These are phyloP conservation scores for Talaromyces funiculosus DNA, from an alignment of 2,329 filamentous ascomycete species.

Conservation along the genomic window DNA sequence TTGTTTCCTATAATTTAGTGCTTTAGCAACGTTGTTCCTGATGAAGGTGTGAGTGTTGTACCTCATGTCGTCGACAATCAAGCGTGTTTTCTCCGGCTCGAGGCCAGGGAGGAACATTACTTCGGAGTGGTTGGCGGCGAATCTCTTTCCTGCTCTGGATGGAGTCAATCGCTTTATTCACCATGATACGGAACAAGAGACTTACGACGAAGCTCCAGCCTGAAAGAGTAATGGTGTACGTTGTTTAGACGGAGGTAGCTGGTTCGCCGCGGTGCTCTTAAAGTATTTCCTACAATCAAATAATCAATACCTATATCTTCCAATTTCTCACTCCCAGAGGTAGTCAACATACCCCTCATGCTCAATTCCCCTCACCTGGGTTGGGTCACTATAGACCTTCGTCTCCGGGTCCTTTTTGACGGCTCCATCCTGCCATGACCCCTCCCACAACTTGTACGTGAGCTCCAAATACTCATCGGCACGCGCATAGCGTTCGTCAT, in stretches of 20 bases:
- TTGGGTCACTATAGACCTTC: conserved; percentile 29
- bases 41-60: neutral
- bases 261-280: conserved; percentile 39
- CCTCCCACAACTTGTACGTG: conserved; percentile 48
- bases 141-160: conserved; percentile 37
- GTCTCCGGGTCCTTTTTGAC: conserved; percentile 22
- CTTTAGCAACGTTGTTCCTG: neutral
- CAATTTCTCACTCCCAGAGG: too few species aligned
- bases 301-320: neutral
- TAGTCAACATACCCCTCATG: conserved; percentile 46
- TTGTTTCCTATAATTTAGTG: conserved; percentile 22
- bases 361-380: conserved; percentile 33
- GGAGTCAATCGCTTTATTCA: neutral
- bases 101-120: conserved; percentile 45
- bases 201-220: conserved; percentile 39
- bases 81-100: conserved; percentile 36
- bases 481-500: conserved; percentile 46
- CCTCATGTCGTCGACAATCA: conserved; percentile 38
- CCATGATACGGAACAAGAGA: neutral
- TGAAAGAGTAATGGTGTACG: conserved; percentile 46
- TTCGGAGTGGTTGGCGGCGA: conserved; percentile 42
- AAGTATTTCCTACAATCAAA: conserved; percentile 8
- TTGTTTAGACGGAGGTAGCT: conserved; percentile 30
- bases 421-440: conserved; percentile 44
- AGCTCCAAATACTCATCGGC: conserved; percentile 47